Conservation (phyloP, 2,329 filamentous ascomycete genomes). For the Aspergillus japonicus region DNA sequence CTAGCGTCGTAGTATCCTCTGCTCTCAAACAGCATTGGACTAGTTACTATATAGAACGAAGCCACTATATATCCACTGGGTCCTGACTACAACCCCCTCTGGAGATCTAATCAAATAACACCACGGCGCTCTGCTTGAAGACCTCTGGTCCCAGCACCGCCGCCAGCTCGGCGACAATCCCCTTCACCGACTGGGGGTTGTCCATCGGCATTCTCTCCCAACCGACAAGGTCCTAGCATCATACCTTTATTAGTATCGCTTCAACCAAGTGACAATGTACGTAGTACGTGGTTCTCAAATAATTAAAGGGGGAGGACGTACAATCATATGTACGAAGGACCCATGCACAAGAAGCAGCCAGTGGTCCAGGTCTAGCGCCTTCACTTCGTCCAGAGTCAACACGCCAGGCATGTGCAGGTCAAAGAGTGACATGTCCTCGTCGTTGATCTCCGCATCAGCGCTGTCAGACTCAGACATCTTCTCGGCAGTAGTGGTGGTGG, state of each 20-base stretch:
- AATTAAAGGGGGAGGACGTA: constrained; percentile 15
- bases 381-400: constrained; percentile 43
- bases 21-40: too few species aligned
- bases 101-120: constrained; percentile 35
- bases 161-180: constrained; percentile 48
- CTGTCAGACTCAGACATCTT: constrained; percentile 1
- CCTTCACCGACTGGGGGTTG: constrained; percentile 47
- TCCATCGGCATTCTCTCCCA: constrained; percentile 47
- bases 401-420: constrained; percentile 48
- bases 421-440: constrained; percentile 47
- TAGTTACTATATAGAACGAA: too few species aligned
- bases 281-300: too few species aligned
- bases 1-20: too few species aligned
- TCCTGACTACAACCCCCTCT: too few species aligned
- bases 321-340: constrained; percentile 44
- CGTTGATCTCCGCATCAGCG: constrained; percentile 30
- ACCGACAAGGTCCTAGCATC: constrained; percentile 43
- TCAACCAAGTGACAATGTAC: too few species aligned
- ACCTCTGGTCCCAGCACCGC: constrained; percentile 46
- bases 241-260: too few species aligned
- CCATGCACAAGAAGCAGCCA: constrained; percentile 46
- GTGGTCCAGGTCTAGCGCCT: constrained; percentile 44
- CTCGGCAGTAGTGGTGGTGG: constrained; percentile 2
- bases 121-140: constrained; percentile 41
- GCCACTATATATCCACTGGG: too few species aligned